These are phyloP conservation scores for Castanea mollissima DNA, from an alignment of 306 rosid species.

Conservation along the genomic window DNA sequence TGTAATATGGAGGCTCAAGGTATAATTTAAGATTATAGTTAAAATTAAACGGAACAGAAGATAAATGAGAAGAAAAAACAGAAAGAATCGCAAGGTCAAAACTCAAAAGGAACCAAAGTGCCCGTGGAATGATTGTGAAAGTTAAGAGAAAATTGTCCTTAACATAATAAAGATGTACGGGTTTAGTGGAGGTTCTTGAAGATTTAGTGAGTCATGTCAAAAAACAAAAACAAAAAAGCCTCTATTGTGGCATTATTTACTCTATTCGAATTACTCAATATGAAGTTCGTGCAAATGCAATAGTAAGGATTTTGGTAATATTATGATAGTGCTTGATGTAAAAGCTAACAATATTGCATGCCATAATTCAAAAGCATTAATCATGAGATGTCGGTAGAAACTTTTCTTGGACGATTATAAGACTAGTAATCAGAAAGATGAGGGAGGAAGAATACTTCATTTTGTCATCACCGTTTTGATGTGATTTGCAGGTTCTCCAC, in stretches of 20 bases:
- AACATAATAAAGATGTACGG: constrained; percentile 28
- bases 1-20: no score
- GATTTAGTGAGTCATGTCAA: background rate
- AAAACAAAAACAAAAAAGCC: background rate
- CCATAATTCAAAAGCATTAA: background rate
- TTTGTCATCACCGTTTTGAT: no score
- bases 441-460: no score
- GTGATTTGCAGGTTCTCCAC: no score
- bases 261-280: background rate
- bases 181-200: background rate
- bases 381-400: background rate
- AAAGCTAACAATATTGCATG: background rate
- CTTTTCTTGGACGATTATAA: background rate
- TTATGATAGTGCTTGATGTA: constrained; percentile 2
- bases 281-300: background rate
- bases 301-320: constrained; percentile 15
- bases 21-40: background rate
- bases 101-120: constrained; percentile 35
- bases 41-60: background rate
- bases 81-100: constrained; percentile 29
- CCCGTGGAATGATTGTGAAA: constrained; percentile 17
- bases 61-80: background rate
- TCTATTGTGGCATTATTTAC: background rate
- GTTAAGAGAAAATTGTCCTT: constrained; percentile 18
- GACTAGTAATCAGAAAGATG: no score